Base-by-base conservation (phyloP, 2,329 filamentous ascomycete species). In the Cordyceps cateniannulata region DNA sequence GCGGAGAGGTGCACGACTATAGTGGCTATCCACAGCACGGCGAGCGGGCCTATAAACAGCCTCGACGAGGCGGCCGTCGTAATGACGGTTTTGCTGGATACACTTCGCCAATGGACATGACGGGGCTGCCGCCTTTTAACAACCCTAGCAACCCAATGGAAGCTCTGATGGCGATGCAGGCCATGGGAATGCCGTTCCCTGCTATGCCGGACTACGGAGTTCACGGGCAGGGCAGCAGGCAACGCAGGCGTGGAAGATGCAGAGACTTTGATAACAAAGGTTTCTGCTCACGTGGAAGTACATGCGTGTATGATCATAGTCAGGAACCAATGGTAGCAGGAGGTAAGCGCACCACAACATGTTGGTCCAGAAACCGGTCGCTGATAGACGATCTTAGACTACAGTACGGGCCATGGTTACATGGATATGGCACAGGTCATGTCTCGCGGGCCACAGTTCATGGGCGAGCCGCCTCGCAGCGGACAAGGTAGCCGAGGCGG, bases 201-300 rank as follows among this genome's bases (percentile, higher is more conserved):
- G 66, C 65, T 3, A 73, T 83, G 66, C 72, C 77, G 67, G 73
- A 76, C 61, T 66, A 77, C 71, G 64, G 74, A 66, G 67, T 72
- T 22, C 64, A 66, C 27, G 63, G 62, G 18, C 24, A 18, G 18
- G 66, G 65, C n/a, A 62, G 59, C 14, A 68, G 70, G 45, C 69
- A 69, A 44, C 75, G 74, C 61, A 75, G 71, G 53, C 77, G 73
- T 64, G 72, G 78, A 61, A 79, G 84, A 62, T 93, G 89, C 68
- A 79, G 82, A 61, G 86, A 91, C 70, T 91, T 89, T 66, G 87
- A 91, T 62, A 83, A 76, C 1, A 89, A 89, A 66, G 90, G 90
- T 0, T 90, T 83, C 67, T 93, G 90, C 69, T 80, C 85, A 6
- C 77, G 85, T 44, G 88, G 88, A 3, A 84, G 79, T 66, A 81